Evolutionary conservation across 768 basidiomycete species (phyloP).

Genomic region (Suillus subluteus): DNA sequence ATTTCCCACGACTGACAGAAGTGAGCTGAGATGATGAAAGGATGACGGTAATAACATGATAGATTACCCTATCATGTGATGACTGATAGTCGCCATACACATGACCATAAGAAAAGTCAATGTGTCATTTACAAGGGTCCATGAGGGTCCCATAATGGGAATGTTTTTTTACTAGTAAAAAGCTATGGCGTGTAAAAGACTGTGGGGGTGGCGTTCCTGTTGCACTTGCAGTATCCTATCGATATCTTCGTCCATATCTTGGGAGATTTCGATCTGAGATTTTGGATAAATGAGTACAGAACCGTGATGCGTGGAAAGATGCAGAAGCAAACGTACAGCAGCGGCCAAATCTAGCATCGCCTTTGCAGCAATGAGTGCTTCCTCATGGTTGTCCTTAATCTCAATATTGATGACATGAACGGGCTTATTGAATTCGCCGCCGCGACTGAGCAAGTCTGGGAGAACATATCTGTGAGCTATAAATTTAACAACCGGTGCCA

Average conservation of each 20-base stretch:
- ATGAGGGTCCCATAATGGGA: neutral
- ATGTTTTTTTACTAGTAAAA: slow-evolving; percentile 64
- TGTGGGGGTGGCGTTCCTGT: slow-evolving; percentile 90
- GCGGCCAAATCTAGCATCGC: slow-evolving; percentile 91
- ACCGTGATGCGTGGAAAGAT: neutral
- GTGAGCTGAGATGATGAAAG: slow-evolving; percentile 1
- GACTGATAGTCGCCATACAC: neutral
- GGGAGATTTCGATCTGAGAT: slow-evolving; percentile 76
- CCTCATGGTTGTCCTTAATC: slow-evolving; percentile 99
- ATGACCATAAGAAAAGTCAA: neutral
- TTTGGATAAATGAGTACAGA: neutral
- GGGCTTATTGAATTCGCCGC: slow-evolving; percentile 90
- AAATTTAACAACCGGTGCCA: slow-evolving; percentile 16
- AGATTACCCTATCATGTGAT: neutral
- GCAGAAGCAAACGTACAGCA: slow-evolving; percentile 62
- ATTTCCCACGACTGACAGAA: slow-evolving; percentile 55
- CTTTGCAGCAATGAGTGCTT: slow-evolving; percentile 93
- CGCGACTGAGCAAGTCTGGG: slow-evolving; percentile 81
- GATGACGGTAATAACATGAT: neutral
- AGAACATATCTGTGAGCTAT: slow-evolving; percentile 9
- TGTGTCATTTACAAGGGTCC: neutral
- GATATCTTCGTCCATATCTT: slow-evolving; percentile 92
- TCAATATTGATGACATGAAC: slow-evolving; percentile 98
- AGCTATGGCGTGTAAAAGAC: slow-evolving; percentile 86
- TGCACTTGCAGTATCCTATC: slow-evolving; percentile 83